Evolutionary conservation across 257 asterid species (phyloP), one percentile per base, ranked within the genome.

Genomic region (Przewalskia tangutica): DNA sequence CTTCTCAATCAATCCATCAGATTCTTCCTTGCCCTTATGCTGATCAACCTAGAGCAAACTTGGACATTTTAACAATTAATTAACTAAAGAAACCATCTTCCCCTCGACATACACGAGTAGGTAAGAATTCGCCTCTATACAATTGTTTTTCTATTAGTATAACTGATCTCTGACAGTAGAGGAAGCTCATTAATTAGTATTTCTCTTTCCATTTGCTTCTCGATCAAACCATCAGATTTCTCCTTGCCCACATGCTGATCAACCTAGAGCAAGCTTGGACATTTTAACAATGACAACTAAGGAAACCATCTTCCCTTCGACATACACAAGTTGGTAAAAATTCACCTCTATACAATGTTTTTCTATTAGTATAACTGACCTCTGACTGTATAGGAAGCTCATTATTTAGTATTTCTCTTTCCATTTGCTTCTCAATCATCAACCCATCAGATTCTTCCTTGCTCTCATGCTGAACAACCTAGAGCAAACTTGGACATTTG

Each of bases 221-320:
- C 84, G 32, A 83, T 88, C 55, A 84, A 82, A 80, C 85, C 82
- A 77, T 83, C 87, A 77, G 86, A 79, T 44, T 77, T 81, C 82
- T 85, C 91, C 59, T 80, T 77, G 86, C 88, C 89, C 73, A 82
- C 90, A 83, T 48, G 92, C 97, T 92, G 85, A 62, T 83, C 79
- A 87, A 46, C 60, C 80, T 85, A 67, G 53, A 59, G 51, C 59
- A 42, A 71, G 56, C 64, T 40, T 84, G 51, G 42, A 38, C 42
- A 38, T 38, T 60, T 48, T 20, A 54, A 54, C 44, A 55, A 46
- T 46, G n/a, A 34, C 20, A 16, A 56, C 42, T 38, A 38, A 38
- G 3, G 59, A 54, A 18, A 54, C 59, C 18, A 54, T 54, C 59
- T 14, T 54, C 59, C 59, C 59, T 14, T 54, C 5, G 18, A 54